phyloP scores from a whole-genome alignment of 2,329 filamentous ascomycete species.

The Aspergillus neotritici region DNA sequence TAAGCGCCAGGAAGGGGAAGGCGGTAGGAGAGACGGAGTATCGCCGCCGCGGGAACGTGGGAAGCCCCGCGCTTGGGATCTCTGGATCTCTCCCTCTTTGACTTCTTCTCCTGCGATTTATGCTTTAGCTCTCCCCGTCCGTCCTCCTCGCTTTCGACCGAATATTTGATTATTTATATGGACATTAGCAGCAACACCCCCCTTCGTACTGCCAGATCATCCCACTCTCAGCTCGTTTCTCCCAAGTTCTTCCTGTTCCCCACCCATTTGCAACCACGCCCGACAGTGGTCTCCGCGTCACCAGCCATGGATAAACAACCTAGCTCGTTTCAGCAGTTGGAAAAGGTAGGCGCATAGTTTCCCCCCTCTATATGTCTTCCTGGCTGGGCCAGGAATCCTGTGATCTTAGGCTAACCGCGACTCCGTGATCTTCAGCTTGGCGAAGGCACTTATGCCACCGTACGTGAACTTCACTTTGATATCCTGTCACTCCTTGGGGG shows the following conservation, averaged over 20 bases:
- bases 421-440: slow-evolving; percentile 55
- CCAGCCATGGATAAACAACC: slow-evolving; percentile 81
- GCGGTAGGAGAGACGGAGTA: too few relatives aligned
- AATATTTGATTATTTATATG: slow-evolving; percentile 4
- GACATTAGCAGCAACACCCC: slow-evolving; percentile 9
- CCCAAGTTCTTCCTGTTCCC: slow-evolving; percentile 34
- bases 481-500: background rate
- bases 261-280: slow-evolving; percentile 12
- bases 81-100: too few relatives aligned
- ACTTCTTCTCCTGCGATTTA: too few relatives aligned
- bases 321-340: slow-evolving; percentile 97
- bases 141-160: too few relatives aligned
- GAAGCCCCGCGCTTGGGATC: too few relatives aligned
- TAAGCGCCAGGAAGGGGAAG: too few relatives aligned
- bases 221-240: slow-evolving; percentile 31
- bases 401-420: slow-evolving; percentile 23
- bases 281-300: slow-evolving; percentile 7
- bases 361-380: background rate
- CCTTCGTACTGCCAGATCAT: too few relatives aligned
- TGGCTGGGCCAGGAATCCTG: background rate
- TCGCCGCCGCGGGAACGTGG: too few relatives aligned
- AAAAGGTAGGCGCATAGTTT: slow-evolving; percentile 54
- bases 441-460: slow-evolving; percentile 97
- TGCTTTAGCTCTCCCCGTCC: too few relatives aligned
- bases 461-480: slow-evolving; percentile 43